Evolutionary conservation across 805 yeast species (phyloP), one percentile per base, ranked within the genome.

Genomic region (Ogataea haglerorum): DNA sequence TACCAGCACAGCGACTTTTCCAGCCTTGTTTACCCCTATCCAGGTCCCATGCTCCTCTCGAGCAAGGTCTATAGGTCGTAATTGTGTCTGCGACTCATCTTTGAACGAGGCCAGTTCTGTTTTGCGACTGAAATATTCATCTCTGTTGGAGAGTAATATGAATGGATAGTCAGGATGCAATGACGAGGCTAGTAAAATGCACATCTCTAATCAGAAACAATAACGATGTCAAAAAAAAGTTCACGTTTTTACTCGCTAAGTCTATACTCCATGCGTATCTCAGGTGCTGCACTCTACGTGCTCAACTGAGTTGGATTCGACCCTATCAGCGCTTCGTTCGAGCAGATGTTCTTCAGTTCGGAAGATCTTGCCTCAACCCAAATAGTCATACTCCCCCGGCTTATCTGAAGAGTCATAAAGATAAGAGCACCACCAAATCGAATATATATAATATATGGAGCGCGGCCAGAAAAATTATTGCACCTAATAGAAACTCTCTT

Each of bases 31-130:
- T 2, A 84, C 72, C 0, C 95, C 97, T 1, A 87, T 76, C 99
- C 99, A 93, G 0, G 97, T 86, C 1, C 99, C 97, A 47, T 78
- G 86, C 40, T 80, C 89, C 1, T 69, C 63, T 25, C 89, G 61
- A 1, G 82, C 87, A 52, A 85, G 59, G 58, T 91, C 97, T 27
- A 72, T 63, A 0, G 97, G 97, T 6, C 84, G 74, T 9, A 87
- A 57, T 1, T 83, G 63, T 9, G 55, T 35, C 10, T 40, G 36
- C 4, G 29, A 21, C 15, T 33, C 42, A 17, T 45, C 62, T 40
- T 43, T 67, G 60, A 39, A 68, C 49, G 38, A 57, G 53, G 27
- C 91, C 82, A n/a, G 60, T 38, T 74, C 70, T 0, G 98, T 91
- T 2, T 82, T 80, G 36, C 99, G 65, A 31, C 69, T 73, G 56